phyloP scores from a whole-genome alignment of 805 yeast species.

The Kodamaea laetipori region DNA sequence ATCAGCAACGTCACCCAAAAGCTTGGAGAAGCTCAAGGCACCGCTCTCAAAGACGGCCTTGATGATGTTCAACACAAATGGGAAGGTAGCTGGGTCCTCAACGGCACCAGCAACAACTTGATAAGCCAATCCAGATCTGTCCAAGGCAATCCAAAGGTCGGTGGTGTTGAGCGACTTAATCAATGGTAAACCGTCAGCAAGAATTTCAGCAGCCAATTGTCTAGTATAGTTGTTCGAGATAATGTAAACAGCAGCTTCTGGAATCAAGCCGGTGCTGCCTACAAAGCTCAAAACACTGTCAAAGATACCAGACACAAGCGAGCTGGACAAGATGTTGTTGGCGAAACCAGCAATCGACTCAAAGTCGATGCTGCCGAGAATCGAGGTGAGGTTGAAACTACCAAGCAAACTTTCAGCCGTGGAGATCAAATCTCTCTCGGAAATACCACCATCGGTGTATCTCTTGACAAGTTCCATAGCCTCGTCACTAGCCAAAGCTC shows the following conservation, averaged over 20 bases:
- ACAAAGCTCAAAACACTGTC: slow-evolving; percentile 27
- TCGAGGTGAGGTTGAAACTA: slow-evolving; percentile 17
- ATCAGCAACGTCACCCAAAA: slow-evolving; percentile 16
- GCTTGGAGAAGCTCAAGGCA: slow-evolving; percentile 16
- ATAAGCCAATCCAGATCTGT: slow-evolving; percentile 33
- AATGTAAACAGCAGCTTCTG: slow-evolving; percentile 25
- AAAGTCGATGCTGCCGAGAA: slow-evolving; percentile 18
- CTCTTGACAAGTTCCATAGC: slow-evolving; percentile 4
- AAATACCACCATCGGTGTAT: slow-evolving; percentile 2
- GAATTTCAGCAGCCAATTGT: slow-evolving; percentile 18
- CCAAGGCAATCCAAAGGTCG: slow-evolving; percentile 30
- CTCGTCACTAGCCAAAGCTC: slow-evolving; percentile 2
- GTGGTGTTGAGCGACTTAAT: slow-evolving; percentile 25
- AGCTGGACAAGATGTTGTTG: slow-evolving; percentile 24
- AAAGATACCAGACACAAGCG: slow-evolving; percentile 11
- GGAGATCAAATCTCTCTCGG: slow-evolving; percentile 13
- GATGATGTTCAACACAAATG: slow-evolving; percentile 25
- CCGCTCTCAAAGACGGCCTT: slow-evolving; percentile 23
- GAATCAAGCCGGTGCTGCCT: slow-evolving; percentile 26
- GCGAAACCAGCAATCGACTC: slow-evolving; percentile 34
- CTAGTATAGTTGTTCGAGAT: slow-evolving; percentile 28
- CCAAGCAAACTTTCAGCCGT: slow-evolving; percentile 17
- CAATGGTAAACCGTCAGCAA: slow-evolving; percentile 19
- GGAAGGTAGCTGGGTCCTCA: slow-evolving; percentile 25
- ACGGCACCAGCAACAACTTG: slow-evolving; percentile 26